These are phyloP conservation scores for Suhomyces coccinellae DNA, from an alignment of 1,139 yeast species.

Conservation along the genomic window DNA sequence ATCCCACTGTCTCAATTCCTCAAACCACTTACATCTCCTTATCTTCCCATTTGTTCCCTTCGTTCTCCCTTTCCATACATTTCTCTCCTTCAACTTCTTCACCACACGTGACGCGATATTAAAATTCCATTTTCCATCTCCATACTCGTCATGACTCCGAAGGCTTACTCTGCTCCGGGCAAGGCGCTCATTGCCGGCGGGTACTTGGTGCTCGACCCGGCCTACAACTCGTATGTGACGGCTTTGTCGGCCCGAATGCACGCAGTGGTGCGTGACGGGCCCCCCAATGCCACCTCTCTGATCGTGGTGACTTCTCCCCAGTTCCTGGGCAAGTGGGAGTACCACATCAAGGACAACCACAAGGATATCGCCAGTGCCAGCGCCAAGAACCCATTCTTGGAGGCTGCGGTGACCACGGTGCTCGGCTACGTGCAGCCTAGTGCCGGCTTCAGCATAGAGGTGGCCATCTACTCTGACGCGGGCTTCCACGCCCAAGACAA, in stretches of 20 bases:
- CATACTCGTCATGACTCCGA: slow-evolving; percentile 6
- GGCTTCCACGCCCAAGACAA: slow-evolving; percentile 81
- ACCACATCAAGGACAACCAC: slow-evolving; percentile 27
- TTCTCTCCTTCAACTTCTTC: not conserved
- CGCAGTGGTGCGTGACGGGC: slow-evolving; percentile 48
- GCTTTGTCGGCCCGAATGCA: slow-evolving; percentile 92
- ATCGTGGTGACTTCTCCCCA: slow-evolving; percentile 74
- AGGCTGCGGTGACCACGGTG: slow-evolving; percentile 58
- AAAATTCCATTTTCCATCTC: not conserved
- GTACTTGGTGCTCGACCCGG: slow-evolving; percentile 80
- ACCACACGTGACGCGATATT: not conserved
- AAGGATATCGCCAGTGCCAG: not conserved
- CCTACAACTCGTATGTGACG: slow-evolving; percentile 74
- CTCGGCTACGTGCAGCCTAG: slow-evolving; percentile 49
- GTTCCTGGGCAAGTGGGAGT: slow-evolving; percentile 74
- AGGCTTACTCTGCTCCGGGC: slow-evolving; percentile 85
- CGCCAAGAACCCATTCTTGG: slow-evolving; percentile 69
- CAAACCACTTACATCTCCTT: no score
- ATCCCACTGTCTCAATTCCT: not conserved
- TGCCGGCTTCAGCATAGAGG: slow-evolving; percentile 32
- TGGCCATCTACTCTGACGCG: slow-evolving; percentile 79
- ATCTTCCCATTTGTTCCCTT: no score
- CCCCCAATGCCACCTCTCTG: slow-evolving; percentile 16
- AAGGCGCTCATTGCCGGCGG: slow-evolving; percentile 95
- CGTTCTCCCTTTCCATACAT: not conserved